Conservation (phyloP, 768 basidiomycete species). For the Podaxis carcinomalis region DNA sequence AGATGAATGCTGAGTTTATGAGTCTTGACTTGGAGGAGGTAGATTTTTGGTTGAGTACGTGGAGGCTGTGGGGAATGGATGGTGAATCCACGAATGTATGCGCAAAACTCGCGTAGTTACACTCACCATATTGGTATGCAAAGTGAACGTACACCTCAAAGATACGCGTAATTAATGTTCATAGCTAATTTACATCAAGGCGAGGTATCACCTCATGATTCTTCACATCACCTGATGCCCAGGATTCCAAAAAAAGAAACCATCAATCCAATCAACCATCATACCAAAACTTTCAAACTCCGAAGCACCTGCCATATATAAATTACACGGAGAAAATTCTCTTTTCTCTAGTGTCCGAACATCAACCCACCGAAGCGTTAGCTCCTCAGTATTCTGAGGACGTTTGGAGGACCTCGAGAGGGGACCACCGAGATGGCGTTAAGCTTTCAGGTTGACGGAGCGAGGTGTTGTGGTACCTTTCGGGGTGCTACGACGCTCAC, state of each 20-base stretch:
- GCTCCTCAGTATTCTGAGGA: conserved; percentile 21
- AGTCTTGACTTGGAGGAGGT: conserved; percentile 68
- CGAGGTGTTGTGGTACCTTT: conserved; percentile 47
- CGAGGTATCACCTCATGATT: background rate
- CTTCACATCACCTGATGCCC: conserved; percentile 9
- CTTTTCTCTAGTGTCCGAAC: conserved; percentile 52
- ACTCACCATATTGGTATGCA: background rate
- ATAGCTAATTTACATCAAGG: background rate
- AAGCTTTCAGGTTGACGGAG: conserved; percentile 71
- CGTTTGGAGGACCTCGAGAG: background rate
- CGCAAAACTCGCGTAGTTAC: background rate
- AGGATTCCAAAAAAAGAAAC: background rate
- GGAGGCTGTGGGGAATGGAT: conserved; percentile 36
- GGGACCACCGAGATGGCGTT: conserved; percentile 44
- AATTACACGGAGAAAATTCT: conserved; percentile 20
- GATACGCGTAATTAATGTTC: background rate
- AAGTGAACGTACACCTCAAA: background rate
- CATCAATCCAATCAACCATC: conserved; percentile 3
- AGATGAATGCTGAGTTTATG: conserved; percentile 67
- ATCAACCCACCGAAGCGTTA: conserved; percentile 63
- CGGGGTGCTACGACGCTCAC: conserved; percentile 30
- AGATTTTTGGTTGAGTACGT: conserved; percentile 53
- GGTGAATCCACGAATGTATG: background rate
- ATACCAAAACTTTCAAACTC: conserved; percentile 21
- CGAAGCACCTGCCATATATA: conserved; percentile 18